Evolutionary conservation across 192 early-diverging fungal genomes (phyloP).

Genomic region (Neocallimastix lanati): DNA sequence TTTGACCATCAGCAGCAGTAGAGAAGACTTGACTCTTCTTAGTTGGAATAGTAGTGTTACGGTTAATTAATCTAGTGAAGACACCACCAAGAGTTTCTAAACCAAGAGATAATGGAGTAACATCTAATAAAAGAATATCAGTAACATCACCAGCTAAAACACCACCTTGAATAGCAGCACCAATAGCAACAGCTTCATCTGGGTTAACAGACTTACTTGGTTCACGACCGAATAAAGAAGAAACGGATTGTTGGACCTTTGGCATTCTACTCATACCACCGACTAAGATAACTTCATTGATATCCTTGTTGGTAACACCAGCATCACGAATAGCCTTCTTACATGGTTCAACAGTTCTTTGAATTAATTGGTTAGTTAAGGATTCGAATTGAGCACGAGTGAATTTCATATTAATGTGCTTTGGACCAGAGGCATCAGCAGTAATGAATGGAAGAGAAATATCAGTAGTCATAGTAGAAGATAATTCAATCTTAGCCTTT

Average conservation of each 20-base stretch:
- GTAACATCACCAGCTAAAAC: conserved; percentile 90
- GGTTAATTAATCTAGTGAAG: conserved; percentile 87
- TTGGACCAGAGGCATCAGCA: conserved; percentile 73
- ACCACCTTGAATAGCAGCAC: conserved; percentile 96
- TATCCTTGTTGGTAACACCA: conserved; percentile 54
- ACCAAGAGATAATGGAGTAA: conserved; percentile 92
- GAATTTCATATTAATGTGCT: conserved; percentile 92
- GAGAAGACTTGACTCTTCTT: conserved; percentile 99
- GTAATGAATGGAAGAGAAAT: conserved; percentile 96
- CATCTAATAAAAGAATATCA: conserved; percentile 87
- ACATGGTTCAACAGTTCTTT: conserved; percentile 81
- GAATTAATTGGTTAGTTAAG: conserved; percentile 58
- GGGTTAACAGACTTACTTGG: conserved; percentile 93
- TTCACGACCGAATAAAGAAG: conserved; percentile 71
- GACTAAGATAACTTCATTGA: conserved; percentile 89
- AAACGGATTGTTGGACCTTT: conserved; percentile 86
- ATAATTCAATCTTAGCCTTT: conserved; percentile 98
- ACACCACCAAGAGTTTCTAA: conserved; percentile 97
- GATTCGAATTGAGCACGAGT: conserved; percentile 78
- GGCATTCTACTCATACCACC: conserved; percentile 98
- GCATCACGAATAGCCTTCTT: conserved; percentile 95
- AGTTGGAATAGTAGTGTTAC: conserved; percentile 97
- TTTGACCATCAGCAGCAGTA: conserved; percentile 94
- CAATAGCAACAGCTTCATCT: conserved; percentile 95
- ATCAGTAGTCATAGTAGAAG: conserved; percentile 82